Evolutionary conservation across 2,329 filamentous ascomycete species (phyloP), one percentile per base, ranked within the genome.

Genomic region (Fusarium bulbicola): DNA sequence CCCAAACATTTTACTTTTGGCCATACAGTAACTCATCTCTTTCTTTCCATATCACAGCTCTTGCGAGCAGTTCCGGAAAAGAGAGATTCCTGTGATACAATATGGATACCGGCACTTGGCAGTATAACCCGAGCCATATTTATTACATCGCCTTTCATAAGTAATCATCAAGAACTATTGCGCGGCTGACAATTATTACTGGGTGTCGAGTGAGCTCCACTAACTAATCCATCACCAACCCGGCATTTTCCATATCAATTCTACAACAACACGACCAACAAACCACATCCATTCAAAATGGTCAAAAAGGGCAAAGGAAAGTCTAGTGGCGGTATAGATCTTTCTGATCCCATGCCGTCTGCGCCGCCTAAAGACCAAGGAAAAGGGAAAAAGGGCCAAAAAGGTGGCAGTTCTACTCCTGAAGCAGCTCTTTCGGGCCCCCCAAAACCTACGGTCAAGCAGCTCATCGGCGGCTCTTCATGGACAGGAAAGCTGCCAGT

Each of bases 401-500:
- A 80, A 28, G 76, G 79, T n/a, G 53, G 76, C 12, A 72, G 73
- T 43, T 72, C 71, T 32, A 77, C 63, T 63, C 74, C 76, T 72
- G 83, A 80, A 59, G 80, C 79, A 68, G 79, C 79, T 68, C 81
- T 79, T 20, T 72, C 79, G 5, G 86, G 82, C 1, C 87, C 87
- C 7, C 88, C 88, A 1, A 90, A 91, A 75, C 90, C 89, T 20
- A 91, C 91, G 4, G 88, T 88, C 49, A 92, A 92, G 82, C 94
- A 97, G 76, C 85, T 99, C 74, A 97, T 99, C 79, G 96, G 95
- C 46, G 96, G 96, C 54, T 91, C 94, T 66, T 98, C 95, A 76
- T 99, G 96, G 96, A 99, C 96, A 0, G 96, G 96, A 45, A 99
- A 99, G 81, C 85, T 99, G 37, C 96, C 96, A 3, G 93, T 98